Evolutionary conservation across 2,329 filamentous ascomycete species (phyloP).

Genomic region (Fusarium aywerte): DNA sequence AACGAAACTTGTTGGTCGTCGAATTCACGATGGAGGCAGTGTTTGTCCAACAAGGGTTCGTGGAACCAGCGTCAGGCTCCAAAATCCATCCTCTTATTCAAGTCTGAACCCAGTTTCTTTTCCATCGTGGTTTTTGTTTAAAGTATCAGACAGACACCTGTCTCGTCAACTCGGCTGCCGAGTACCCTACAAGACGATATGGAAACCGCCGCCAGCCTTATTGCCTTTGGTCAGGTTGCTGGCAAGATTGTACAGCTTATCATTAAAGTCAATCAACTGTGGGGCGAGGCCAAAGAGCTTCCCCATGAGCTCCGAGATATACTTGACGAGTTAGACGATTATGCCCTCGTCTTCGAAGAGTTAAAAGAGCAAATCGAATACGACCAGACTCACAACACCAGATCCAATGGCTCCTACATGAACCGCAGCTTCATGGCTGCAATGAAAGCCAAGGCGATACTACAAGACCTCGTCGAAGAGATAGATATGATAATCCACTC

Average conservation of each 20-base stretch:
- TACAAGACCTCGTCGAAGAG: too few relatives aligned
- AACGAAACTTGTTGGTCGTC: slow-evolving; percentile 8
- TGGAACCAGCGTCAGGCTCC: too few relatives aligned
- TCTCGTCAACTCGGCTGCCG: too few relatives aligned
- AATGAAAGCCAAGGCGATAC: too few relatives aligned
- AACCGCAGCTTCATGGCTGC: too few relatives aligned
- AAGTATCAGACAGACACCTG: too few relatives aligned
- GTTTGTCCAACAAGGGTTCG: not conserved
- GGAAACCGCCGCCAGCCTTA: not conserved
- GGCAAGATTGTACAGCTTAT: not conserved
- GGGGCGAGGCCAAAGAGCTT: not conserved
- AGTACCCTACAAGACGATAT: not conserved
- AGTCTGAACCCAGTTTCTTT: too few relatives aligned
- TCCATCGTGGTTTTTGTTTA: not conserved
- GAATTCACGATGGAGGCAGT: slow-evolving; percentile 14
- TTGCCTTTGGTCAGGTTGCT: not conserved
- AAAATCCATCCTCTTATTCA: too few relatives aligned
- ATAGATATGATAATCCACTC: too few relatives aligned
- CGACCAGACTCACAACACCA: not conserved
- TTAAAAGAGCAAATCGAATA: not conserved
- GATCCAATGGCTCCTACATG: too few relatives aligned
- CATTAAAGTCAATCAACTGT: not conserved
- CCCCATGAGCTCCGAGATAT: not conserved
- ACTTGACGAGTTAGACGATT: not conserved
- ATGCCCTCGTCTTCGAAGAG: not conserved